Evolutionary conservation across 176 grass and related monocot species (phyloP).

Genomic region (Olyra latifolia): DNA sequence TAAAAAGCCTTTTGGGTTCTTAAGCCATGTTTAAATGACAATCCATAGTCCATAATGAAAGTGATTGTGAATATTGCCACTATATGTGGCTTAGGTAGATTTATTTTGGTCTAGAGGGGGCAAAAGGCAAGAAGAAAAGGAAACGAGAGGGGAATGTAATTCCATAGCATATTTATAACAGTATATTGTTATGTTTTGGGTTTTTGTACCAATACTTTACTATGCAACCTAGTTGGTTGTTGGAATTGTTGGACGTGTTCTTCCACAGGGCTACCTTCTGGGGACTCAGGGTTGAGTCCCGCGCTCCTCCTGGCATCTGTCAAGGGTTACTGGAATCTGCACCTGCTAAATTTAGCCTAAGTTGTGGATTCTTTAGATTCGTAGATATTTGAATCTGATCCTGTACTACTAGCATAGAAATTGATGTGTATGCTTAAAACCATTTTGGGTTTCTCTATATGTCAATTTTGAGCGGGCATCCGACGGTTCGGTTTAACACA

Average conservation of each 20-base stretch:
- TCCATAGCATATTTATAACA: background rate
- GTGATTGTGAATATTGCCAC: conserved; percentile 50
- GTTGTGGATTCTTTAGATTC: background rate
- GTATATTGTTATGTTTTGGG: conserved; percentile 17
- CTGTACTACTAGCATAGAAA: background rate
- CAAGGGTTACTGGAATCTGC: background rate
- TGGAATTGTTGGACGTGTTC: background rate
- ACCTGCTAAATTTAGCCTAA: background rate
- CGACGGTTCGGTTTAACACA: too few relatives aligned
- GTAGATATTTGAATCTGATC: background rate
- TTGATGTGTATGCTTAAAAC: background rate
- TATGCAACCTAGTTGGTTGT: background rate
- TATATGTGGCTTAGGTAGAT: conserved; percentile 41
- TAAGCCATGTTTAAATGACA: background rate
- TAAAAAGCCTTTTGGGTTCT: conserved; percentile 68
- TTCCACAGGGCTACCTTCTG: background rate
- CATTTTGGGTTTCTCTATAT: background rate
- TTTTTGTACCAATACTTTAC: conserved; percentile 16
- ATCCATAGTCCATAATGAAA: conserved; percentile 11
- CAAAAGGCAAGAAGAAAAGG: conserved; percentile 4
- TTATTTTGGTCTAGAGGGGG: conserved; percentile 8
- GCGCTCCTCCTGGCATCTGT: too few relatives aligned
- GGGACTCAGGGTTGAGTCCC: background rate
- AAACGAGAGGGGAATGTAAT: background rate
- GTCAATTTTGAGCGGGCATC: too few relatives aligned